Evolutionary conservation across 768 basidiomycete genomes (phyloP), one percentile per base, ranked within the genome.

Genomic region (Gloeophyllum trabeum): DNA sequence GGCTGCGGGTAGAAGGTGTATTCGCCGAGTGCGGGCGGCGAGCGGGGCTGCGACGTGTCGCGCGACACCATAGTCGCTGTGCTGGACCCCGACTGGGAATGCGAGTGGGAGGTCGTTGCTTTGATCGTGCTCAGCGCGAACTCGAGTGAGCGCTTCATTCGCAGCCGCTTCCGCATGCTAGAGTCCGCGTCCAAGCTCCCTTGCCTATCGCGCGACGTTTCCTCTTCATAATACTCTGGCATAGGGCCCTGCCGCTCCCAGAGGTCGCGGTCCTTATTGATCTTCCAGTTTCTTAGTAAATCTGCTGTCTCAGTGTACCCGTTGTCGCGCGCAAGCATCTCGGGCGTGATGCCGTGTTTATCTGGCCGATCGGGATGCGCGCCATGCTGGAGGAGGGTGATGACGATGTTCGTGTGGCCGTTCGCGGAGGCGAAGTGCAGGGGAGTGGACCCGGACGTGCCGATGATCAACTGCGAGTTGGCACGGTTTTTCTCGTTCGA

Each of bases 351-450:
- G 4, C 90, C 91, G 61, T 91, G 83, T 58, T 98, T 99, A 64
- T 99, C 94, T 4, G 81, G 58, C 35, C 79, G 76, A 58, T 82
- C 70, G 18, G 91, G 76, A 45, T 77, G 71, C 5, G 94, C 96
- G 38, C 92, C 92, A 48, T 79, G 79, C 14, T 81, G 73, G 28
- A 99, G 78, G 34, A 99, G 79, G 25, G 84, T 76, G 46, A 69
- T 71, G 35, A 91, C 76, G 51, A 92, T 78, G 20, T 69, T 61
- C 23, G 75, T 75, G 61, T 99, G 89, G 3, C 93, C 93, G 52
- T 96, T 92, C 22, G 94, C 92, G 24, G 92, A 85, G 12, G 96
- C 94, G 57, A 97, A 99, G 58, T 99, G 96, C 20, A 98, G 78
- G 0, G 96, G 90, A 0, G 94, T 96, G 3, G 85, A 84, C 24